Evolutionary conservation across 2,329 filamentous ascomycete genomes (phyloP), one percentile per base, ranked within the genome.

Genomic region (Claviceps sorghi): DNA sequence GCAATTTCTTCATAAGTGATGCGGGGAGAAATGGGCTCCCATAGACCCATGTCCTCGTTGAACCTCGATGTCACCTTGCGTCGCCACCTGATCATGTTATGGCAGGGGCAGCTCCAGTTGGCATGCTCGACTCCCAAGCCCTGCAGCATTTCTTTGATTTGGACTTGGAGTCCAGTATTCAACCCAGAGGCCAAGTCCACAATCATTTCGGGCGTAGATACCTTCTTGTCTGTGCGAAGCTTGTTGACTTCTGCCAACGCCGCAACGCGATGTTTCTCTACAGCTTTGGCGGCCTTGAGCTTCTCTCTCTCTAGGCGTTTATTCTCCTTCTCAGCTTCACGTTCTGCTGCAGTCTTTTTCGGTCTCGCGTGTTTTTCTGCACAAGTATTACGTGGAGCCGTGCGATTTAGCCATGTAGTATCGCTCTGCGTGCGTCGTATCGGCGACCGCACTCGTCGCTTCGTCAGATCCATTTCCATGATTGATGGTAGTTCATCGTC

Each of bases 141-240:
- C 2, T 67, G 62, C 0, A 84, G 68, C n/a, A 82, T 66, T 1
- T 69, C 64, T 51, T 74, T 67, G 5, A 77, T 64, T 47, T 77
- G 75, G 1, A 71, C 64, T 26, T 62, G 69, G 26, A 75, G 61
- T 0, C 66, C 69, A 0, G 72, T 64, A 22, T 75, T 66, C 1
- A 91, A 67, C 1, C 73, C 75, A 0, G 68, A 66, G 0, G 86
- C 77, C 26, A 91, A 69, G 58, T 87, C 79, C 1, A 88, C 74
- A 49, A 91, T 82, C 86, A 93, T 91, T 64, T 93, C 86, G 0
- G 76, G 76, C 0, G 81, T 78, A 0, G 85, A 84, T 0, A 82
- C 69, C 58, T 86, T 88, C 67, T 87, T 88, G 67, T 88, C 82
- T 0, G 79, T 80, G 50, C 80, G 80, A 10, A 83, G 68, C 60